A percentile compares a stretch with the other conserved stretches of the same genome.
These are phyloP conservation scores for Debaryomyces psychrophilus DNA, from an alignment of 1,139 yeast species.

Conservation along the genomic window DNA sequence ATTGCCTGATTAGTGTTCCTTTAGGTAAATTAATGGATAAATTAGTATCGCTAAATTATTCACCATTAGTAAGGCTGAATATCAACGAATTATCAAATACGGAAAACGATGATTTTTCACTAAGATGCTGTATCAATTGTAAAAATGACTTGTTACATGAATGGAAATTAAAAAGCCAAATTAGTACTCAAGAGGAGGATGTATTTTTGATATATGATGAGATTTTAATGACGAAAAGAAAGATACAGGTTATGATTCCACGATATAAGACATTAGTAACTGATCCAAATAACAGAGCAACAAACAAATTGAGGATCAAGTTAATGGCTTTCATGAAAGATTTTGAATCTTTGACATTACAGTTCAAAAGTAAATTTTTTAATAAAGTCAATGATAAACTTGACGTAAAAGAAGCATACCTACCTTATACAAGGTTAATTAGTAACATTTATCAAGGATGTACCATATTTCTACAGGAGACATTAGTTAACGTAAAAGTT, in stretches of 20 bases:
- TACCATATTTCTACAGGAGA: constrained; percentile 39
- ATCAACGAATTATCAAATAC: constrained; percentile 18
- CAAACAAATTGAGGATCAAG: constrained; percentile 30
- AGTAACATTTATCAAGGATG: constrained; percentile 40
- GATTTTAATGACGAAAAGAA: constrained; percentile 36
- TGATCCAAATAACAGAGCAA: constrained; percentile 15
- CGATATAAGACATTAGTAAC: constrained; percentile 27
- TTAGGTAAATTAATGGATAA: constrained; percentile 49
- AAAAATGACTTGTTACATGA: constrained; percentile 62
- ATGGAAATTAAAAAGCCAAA: constrained; percentile 51
- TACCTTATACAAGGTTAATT: constrained; percentile 24
- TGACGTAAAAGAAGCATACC: constrained; percentile 21
- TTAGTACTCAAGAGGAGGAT: constrained; percentile 13
- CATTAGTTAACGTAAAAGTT: constrained; percentile 32
- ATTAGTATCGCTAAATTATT: constrained; percentile 41
- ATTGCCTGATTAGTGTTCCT: constrained; percentile 77
- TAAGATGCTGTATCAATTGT: constrained; percentile 70
- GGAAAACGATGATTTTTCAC: constrained; percentile 19
- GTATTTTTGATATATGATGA: constrained; percentile 37
- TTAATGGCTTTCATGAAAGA: constrained; percentile 38
- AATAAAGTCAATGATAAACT: constrained; percentile 19
- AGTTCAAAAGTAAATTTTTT: constrained; percentile 32
- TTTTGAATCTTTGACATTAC: constrained; percentile 31
- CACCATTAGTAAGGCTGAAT: constrained; percentile 30
- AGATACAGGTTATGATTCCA: constrained; percentile 35